Conservation (phyloP, 1,284 basidiomycete genomes). For the Lignosus rhinocerotis region DNA sequence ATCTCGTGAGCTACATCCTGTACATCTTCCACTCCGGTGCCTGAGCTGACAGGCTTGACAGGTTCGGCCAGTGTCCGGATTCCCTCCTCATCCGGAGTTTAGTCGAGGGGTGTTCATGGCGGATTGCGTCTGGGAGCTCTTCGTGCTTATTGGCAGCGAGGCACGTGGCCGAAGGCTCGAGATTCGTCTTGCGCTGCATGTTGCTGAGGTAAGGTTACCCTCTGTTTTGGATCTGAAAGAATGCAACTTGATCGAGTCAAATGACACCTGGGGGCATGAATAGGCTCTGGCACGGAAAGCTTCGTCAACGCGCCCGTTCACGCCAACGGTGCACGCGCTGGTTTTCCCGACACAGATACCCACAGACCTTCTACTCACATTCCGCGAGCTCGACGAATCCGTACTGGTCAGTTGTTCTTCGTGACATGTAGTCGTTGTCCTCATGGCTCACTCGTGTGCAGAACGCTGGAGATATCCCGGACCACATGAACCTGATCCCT, state of each 20-base stretch:
- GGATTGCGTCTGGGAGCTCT: constrained; percentile 76
- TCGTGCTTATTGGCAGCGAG: constrained; percentile 67
- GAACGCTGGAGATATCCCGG: constrained; percentile 61
- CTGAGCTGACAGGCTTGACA: constrained; percentile 16
- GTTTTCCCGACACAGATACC: constrained; percentile 73
- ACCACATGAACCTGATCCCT: constrained; percentile 79
- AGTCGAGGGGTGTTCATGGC: constrained; percentile 56
- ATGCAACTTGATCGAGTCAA: not conserved
- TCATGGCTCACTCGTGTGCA: constrained; percentile 32
- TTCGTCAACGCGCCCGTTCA: constrained; percentile 58
- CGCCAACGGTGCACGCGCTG: constrained; percentile 69
- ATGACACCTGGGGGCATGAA: not conserved
- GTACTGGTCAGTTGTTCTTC: constrained; percentile 46
- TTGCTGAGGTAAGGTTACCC: constrained; percentile 50
- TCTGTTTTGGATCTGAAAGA: not conserved
- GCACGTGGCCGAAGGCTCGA: constrained; percentile 59
- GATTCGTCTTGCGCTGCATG: constrained; percentile 59
- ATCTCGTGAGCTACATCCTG: constrained; percentile 40
- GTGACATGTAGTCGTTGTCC: not conserved
- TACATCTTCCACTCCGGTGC: constrained; percentile 1
- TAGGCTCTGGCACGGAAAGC: constrained; percentile 56
- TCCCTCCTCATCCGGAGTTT: constrained; percentile 28
- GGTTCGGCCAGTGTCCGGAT: constrained; percentile 33
- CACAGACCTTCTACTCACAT: constrained; percentile 60
- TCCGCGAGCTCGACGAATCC: constrained; percentile 66